A percentile compares a stretch with the other conserved stretches of the same genome.
phyloP scores from a whole-genome alignment of 805 yeast genomes.

The Ogataea zsoltii region DNA sequence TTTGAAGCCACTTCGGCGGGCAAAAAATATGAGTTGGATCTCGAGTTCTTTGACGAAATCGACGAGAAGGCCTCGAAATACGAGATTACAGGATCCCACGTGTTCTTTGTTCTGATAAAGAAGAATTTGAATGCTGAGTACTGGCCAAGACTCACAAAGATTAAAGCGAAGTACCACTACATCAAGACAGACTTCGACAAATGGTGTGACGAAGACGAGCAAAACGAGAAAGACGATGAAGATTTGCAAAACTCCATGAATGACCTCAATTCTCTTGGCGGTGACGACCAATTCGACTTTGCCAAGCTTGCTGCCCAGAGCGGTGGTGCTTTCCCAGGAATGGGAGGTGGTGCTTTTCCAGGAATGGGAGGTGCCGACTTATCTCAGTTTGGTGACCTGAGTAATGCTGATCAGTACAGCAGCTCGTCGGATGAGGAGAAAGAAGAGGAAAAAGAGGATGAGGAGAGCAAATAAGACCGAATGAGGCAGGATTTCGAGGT shows the following conservation, averaged over 20 bases:
- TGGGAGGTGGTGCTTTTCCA: constrained; percentile 49
- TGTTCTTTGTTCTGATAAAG: constrained; percentile 70
- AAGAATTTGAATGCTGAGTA: constrained; percentile 66
- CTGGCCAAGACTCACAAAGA: constrained; percentile 96
- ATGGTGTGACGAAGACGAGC: constrained; percentile 99
- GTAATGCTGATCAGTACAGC: constrained; percentile 20
- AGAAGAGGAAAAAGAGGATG: constrained; percentile 13
- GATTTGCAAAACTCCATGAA: constrained; percentile 26
- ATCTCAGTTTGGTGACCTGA: constrained; percentile 4
- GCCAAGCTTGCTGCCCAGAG: constrained; percentile 32
- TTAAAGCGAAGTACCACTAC: constrained; percentile 73
- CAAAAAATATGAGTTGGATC: constrained; percentile 58
- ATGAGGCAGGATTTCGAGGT: neutral
- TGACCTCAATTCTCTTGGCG: constrained; percentile 20
- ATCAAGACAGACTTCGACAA: constrained; percentile 94
- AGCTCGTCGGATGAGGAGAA: constrained; percentile 31
- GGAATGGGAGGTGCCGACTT: constrained; percentile 37
- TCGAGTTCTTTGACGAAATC: constrained; percentile 78
- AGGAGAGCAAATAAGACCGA: neutral
- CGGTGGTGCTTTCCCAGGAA: constrained; percentile 53
- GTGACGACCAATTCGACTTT: constrained; percentile 29
- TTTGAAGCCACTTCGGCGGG: constrained; percentile 51
- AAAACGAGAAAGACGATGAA: constrained; percentile 64
- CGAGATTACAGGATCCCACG: constrained; percentile 61
- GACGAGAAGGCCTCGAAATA: constrained; percentile 63